phyloP scores from a whole-genome alignment of 345 rosid genomes.

The Camelina laxa region DNA sequence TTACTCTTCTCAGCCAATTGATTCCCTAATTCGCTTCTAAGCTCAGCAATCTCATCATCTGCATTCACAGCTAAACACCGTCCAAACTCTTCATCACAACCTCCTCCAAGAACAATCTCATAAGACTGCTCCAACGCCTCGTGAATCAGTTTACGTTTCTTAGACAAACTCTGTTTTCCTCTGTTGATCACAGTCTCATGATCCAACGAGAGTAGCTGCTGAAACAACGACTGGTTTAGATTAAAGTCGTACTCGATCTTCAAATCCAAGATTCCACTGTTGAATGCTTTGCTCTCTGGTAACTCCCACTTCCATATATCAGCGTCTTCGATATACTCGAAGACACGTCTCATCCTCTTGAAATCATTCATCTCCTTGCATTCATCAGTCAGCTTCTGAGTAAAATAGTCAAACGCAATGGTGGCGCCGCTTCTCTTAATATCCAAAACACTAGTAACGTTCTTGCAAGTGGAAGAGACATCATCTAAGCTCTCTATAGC shows the following conservation, averaged over 20 bases:
- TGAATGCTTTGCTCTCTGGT: slow-evolving; percentile 70
- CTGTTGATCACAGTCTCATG: slow-evolving; percentile 53
- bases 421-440: slow-evolving; percentile 77
- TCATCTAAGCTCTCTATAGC: slow-evolving; percentile 56
- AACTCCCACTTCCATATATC: slow-evolving; percentile 83
- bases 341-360: slow-evolving; percentile 53
- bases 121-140: slow-evolving; percentile 55
- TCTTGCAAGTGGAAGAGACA: slow-evolving; percentile 41
- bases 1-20: slow-evolving; percentile 65
- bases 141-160: slow-evolving; percentile 60
- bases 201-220: slow-evolving; percentile 69
- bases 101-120: slow-evolving; percentile 62
- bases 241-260: slow-evolving; percentile 54
- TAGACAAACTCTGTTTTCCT: slow-evolving; percentile 58
- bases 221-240: slow-evolving; percentile 60
- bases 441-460: slow-evolving; percentile 62
- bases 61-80: slow-evolving; percentile 72
- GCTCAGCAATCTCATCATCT: slow-evolving; percentile 55
- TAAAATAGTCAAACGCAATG: slow-evolving; percentile 78
- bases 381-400: slow-evolving; percentile 48
- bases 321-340: slow-evolving; percentile 73
- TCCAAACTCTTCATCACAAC: slow-evolving; percentile 52
- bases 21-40: slow-evolving; percentile 78
- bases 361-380: slow-evolving; percentile 41
- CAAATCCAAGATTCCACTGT: slow-evolving; percentile 68